These are phyloP conservation scores for Oryza rufipogon DNA, from an alignment of 176 grass and related monocot genomes.

Conservation along the genomic window DNA sequence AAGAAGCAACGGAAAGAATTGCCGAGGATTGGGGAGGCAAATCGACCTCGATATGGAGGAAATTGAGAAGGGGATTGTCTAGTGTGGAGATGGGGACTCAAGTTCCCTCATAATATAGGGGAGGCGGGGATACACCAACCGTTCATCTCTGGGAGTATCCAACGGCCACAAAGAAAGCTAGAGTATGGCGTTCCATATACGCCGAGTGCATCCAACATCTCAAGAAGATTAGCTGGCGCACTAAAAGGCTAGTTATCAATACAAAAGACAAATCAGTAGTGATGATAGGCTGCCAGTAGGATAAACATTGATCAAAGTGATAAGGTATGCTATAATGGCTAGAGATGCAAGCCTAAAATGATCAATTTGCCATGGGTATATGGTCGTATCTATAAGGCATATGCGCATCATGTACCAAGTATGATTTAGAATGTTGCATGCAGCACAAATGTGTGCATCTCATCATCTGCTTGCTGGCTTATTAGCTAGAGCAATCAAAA, in stretches of 20 bases:
- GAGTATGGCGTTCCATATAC: conserved; percentile 18
- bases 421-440: too few species aligned
- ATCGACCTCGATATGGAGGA: too few species aligned
- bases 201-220: background rate
- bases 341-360: too few species aligned
- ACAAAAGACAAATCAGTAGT: background rate
- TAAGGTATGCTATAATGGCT: background rate
- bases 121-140: background rate
- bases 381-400: too few species aligned
- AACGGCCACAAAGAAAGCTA: background rate
- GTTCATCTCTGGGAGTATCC: background rate
- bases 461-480: too few species aligned
- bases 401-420: too few species aligned
- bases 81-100: background rate
- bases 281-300: background rate
- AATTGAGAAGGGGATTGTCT: background rate
- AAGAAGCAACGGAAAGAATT: too few species aligned
- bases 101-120: conserved; percentile 3
- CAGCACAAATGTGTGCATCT: too few species aligned
- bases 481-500: too few species aligned
- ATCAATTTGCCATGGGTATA: too few species aligned
- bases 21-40: too few species aligned
- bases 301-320: background rate
- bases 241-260: background rate
- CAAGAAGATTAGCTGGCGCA: background rate